phyloP scores from a whole-genome alignment of 225 moss, liverwort and hornwort genomes.

The Neckera pumila region DNA sequence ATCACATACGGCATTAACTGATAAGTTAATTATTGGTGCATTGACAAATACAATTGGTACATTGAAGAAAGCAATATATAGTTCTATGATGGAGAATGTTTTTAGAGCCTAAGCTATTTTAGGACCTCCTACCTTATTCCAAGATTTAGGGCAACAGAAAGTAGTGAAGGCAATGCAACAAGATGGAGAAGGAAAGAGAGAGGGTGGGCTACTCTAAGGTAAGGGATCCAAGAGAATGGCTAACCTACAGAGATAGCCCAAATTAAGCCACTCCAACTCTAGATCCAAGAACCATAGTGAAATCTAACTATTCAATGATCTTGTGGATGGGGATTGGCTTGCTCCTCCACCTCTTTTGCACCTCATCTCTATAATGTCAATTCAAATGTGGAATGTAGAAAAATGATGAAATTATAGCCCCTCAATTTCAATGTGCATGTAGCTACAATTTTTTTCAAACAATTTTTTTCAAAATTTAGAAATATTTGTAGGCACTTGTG shows the following conservation, averaged over 20 bases:
- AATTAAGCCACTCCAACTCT: neutral
- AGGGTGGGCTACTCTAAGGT: accelerated
- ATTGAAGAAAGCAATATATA: neutral
- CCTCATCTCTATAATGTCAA: neutral
- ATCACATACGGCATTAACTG: neutral
- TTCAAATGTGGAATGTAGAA: neutral
- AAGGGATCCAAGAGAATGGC: neutral
- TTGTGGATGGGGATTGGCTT: neutral
- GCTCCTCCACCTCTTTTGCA: neutral
- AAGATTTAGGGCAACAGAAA: neutral
- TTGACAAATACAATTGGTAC: neutral
- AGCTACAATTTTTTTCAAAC: too few species aligned
- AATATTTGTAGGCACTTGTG: too few species aligned
- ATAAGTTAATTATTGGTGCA: neutral
- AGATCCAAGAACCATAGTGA: too few species aligned
- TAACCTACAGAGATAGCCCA: neutral
- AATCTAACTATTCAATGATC: neutral
- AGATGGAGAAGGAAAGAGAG: neutral
- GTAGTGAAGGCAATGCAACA: neutral
- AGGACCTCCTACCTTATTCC: neutral
- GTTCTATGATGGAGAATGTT: neutral
- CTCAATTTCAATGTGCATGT: neutral
- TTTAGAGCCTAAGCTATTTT: neutral
- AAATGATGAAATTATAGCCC: neutral
- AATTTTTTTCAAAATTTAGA: too few species aligned